A percentile compares a stretch with the other conserved stretches of the same genome.
Evolutionary conservation across 306 rosid genomes (phyloP).

Genomic region (Datisca glomerata): DNA sequence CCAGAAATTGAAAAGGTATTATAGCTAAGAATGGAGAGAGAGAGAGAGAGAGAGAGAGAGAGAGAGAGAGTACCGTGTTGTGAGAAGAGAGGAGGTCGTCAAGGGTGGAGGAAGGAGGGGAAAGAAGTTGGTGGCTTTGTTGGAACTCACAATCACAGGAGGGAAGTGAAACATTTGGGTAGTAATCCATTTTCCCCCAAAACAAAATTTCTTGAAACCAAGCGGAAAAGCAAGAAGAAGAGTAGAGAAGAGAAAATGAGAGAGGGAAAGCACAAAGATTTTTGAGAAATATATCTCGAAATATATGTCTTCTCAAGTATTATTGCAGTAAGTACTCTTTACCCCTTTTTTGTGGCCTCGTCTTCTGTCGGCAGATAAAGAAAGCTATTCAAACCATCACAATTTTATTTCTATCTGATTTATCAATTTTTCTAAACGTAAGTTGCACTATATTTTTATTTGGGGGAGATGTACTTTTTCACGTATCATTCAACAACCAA

Average conservation of each 20-base stretch:
- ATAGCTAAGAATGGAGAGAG: neutral
- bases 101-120: constrained; percentile 23
- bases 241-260: constrained; percentile 6
- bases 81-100: constrained; percentile 56
- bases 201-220: neutral
- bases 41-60: neutral
- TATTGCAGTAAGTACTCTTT: neutral
- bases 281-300: constrained; percentile 6
- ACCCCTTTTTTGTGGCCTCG: constrained; percentile 29
- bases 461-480: too few species aligned
- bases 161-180: constrained; percentile 35
- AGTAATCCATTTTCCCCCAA: constrained; percentile 31
- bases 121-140: constrained; percentile 34
- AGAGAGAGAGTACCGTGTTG: constrained; percentile 20
- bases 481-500: too few species aligned
- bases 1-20: neutral
- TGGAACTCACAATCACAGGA: constrained; percentile 16
- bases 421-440: too few species aligned
- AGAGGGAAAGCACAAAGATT: neutral
- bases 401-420: too few species aligned
- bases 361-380: constrained; percentile 73
- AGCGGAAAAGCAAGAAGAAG: constrained; percentile 4
- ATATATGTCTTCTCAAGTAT: constrained; percentile 15
- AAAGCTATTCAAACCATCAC: constrained; percentile 15
- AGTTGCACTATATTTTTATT: too few species aligned